phyloP scores from a whole-genome alignment of 805 yeast species.

The Starmerella sirachaensis region DNA sequence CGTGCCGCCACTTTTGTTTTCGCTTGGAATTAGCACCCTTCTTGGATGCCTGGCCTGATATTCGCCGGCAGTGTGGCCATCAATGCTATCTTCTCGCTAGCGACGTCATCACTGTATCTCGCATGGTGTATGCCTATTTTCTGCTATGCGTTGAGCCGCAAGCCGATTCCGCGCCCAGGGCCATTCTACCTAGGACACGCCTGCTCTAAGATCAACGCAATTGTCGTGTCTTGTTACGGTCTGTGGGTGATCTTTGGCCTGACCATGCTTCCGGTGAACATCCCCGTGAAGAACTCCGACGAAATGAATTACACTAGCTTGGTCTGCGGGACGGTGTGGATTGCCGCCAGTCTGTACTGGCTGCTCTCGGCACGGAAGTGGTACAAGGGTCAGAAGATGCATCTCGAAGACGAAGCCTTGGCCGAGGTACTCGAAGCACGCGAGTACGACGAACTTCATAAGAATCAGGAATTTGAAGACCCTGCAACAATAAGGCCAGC shows the following conservation, averaged over 20 bases:
- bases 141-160: constrained; percentile 34
- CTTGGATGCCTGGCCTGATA: constrained; percentile 45
- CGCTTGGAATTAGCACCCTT: constrained; percentile 39
- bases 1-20: constrained; percentile 52
- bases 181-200: constrained; percentile 49
- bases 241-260: constrained; percentile 39
- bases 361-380: constrained; percentile 39
- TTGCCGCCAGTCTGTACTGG: constrained; percentile 41
- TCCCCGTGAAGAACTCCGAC: constrained; percentile 29
- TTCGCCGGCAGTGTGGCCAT: constrained; percentile 50
- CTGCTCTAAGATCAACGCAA: constrained; percentile 36
- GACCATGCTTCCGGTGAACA: constrained; percentile 46
- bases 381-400: constrained; percentile 42
- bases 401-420: too few species aligned
- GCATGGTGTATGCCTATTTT: constrained; percentile 53
- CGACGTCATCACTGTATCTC: constrained; percentile 48
- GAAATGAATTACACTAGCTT: constrained; percentile 62
- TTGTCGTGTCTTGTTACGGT: constrained; percentile 40
- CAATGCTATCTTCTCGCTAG: constrained; percentile 50
- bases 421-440: too few species aligned
- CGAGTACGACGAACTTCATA: too few species aligned
- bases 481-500: too few species aligned
- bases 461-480: too few species aligned
- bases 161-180: constrained; percentile 49
- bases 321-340: constrained; percentile 49